Evolutionary conservation across 495 filamentous ascomycete genomes (phyloP).

Genomic region (Cercophora scortea): DNA sequence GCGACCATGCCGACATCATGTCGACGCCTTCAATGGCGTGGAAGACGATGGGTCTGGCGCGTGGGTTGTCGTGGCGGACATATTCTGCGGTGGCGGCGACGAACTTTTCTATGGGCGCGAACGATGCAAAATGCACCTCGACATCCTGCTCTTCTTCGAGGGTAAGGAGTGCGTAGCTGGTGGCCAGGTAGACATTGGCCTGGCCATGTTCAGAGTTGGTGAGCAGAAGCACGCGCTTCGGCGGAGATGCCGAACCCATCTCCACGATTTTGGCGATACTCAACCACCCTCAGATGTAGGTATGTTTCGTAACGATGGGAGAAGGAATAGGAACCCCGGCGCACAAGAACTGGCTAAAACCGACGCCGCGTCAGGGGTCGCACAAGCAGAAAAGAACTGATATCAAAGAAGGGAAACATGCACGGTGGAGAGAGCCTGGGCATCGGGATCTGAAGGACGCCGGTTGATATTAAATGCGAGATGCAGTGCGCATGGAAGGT

Average conservation of each 20-base stretch:
- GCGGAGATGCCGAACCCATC: constrained; percentile 13
- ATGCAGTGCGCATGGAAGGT: neutral
- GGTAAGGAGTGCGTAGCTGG: constrained; percentile 40
- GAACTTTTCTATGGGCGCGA: constrained; percentile 24
- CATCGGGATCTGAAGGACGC: neutral
- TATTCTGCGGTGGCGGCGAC: constrained; percentile 11
- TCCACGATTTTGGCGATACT: no score
- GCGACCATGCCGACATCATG: constrained; percentile 29
- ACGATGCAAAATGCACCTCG: constrained; percentile 48
- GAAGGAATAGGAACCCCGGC: no score
- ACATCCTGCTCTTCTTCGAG: constrained; percentile 22
- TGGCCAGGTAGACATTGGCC: constrained; percentile 47
- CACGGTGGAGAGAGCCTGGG: neutral
- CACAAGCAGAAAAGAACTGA: neutral
- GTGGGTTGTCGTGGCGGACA: constrained; percentile 20
- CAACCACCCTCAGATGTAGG: no score
- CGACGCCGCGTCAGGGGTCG: no score
- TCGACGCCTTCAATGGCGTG: constrained; percentile 38
- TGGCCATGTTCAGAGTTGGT: constrained; percentile 51
- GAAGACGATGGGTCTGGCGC: constrained; percentile 15
- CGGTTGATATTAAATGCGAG: constrained; percentile 1
- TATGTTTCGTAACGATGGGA: no score
- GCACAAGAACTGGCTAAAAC: no score
- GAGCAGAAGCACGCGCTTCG: constrained; percentile 37
- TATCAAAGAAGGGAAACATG: neutral